phyloP scores from a whole-genome alignment of 2,329 filamentous ascomycete species.

The Drechslerella coelobrocha region DNA sequence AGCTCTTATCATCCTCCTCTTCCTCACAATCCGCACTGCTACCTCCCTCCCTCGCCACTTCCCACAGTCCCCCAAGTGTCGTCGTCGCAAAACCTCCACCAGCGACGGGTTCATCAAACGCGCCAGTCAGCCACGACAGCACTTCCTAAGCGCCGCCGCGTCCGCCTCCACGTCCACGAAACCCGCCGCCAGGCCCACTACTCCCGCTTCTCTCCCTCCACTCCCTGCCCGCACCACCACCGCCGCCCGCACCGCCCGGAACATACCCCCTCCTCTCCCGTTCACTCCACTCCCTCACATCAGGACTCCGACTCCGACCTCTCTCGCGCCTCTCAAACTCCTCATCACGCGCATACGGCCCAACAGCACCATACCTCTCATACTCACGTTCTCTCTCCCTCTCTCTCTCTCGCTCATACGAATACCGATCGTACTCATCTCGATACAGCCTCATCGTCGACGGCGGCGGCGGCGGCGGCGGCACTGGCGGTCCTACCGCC shows the following conservation, averaged over 20 bases:
- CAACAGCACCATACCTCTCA: background rate
- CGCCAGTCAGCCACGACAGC: background rate
- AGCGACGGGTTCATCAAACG: background rate
- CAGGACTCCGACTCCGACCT: slow-evolving; percentile 34
- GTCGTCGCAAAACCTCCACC: background rate
- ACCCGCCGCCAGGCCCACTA: background rate
- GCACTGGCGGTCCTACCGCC: background rate
- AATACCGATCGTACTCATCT: slow-evolving; percentile 44
- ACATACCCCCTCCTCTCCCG: slow-evolving; percentile 34
- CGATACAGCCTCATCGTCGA: slow-evolving; percentile 21
- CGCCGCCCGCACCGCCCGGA: background rate
- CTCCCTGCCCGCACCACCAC: background rate
- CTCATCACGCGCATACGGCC: background rate
- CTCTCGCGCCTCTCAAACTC: slow-evolving; percentile 22
- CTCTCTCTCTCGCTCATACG: slow-evolving; percentile 35
- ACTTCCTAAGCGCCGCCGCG: background rate
- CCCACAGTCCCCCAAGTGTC: slow-evolving; percentile 8
- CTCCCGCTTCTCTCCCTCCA: slow-evolving; percentile 8
- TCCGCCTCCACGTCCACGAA: slow-evolving; percentile 16
- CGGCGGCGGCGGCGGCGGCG: slow-evolving; percentile 3
- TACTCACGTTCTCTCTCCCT: slow-evolving; percentile 32
- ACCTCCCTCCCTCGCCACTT: slow-evolving; percentile 6
- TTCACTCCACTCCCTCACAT: slow-evolving; percentile 33
- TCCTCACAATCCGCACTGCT: background rate
- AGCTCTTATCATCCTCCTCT: background rate